Evolutionary conservation across 441 rosid genomes (phyloP).

Genomic region (Adansonia gregorii): DNA sequence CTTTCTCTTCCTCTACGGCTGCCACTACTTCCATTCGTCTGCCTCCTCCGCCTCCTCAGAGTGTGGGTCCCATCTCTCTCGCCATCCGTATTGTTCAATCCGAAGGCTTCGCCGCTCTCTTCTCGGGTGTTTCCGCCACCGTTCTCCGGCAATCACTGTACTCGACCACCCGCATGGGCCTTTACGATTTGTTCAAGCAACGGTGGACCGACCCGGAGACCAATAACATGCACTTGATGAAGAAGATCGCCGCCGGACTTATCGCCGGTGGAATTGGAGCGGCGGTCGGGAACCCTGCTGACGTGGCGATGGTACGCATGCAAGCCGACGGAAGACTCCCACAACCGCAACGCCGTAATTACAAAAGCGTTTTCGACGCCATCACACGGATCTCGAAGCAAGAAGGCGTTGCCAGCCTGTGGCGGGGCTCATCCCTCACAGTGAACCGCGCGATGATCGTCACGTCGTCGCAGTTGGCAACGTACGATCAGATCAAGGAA

Average conservation of each 20-base stretch:
- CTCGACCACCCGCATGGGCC: constrained; percentile 64
- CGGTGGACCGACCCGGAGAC: constrained; percentile 49
- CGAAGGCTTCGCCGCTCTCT: constrained; percentile 52
- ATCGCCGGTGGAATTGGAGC: constrained; percentile 58
- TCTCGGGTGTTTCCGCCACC: constrained; percentile 61
- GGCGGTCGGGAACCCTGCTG: constrained; percentile 56
- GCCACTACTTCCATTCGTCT: constrained; percentile 33
- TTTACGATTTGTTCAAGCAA: constrained; percentile 52
- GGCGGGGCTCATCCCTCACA: constrained; percentile 57
- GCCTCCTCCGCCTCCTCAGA: too few relatives aligned
- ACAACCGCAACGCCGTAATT: constrained; percentile 45
- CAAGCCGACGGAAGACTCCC: constrained; percentile 63
- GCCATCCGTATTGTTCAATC: neutral
- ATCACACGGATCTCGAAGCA: constrained; percentile 46
- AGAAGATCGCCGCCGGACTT: constrained; percentile 48
- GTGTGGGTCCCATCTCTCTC: too few relatives aligned
- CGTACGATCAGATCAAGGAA: constrained; percentile 57
- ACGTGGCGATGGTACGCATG: constrained; percentile 63
- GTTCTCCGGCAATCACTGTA: constrained; percentile 55
- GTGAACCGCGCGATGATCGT: constrained; percentile 63
- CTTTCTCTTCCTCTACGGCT: constrained; percentile 40
- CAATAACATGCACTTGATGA: constrained; percentile 37
- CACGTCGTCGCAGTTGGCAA: constrained; percentile 60
- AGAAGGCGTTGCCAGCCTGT: constrained; percentile 51
- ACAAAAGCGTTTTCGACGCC: constrained; percentile 57